Conservation (phyloP, 208 protist genomes). For the Acanthamoeba royreba region DNA sequence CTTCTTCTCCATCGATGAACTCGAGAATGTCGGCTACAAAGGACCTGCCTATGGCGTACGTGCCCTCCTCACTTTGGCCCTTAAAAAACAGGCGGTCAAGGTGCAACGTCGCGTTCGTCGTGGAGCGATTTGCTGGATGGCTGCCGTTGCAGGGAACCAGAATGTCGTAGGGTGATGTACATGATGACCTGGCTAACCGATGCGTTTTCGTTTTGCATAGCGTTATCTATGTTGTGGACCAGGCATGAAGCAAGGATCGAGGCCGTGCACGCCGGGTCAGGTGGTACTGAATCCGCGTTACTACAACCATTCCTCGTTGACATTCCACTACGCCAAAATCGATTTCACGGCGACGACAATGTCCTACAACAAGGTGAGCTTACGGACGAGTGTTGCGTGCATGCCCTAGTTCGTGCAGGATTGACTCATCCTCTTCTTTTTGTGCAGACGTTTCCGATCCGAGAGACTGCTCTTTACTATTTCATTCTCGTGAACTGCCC, state of each 20-base stretch:
- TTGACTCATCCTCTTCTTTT: not conserved
- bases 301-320: slow-evolving; percentile 8
- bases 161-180: no score
- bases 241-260: not conserved
- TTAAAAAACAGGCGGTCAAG: no score
- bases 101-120: no score
- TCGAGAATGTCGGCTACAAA: not conserved
- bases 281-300: not conserved
- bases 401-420: no score
- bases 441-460: not conserved
- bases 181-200: no score
- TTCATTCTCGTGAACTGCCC: slow-evolving; percentile 1
- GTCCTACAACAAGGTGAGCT: not conserved
- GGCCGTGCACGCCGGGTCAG: not conserved
- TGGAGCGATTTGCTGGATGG: no score
- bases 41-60: not conserved
- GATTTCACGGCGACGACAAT: not conserved
- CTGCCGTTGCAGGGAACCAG: no score
- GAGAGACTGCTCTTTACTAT: slow-evolving; percentile 3
- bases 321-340: not conserved
- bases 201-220: no score
- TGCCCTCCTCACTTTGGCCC: no score
- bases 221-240: not conserved
- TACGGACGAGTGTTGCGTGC: no score
- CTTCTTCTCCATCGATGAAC: not conserved